Percentiles rank a stretch among this genome's conserved stretches.
Evolutionary conservation across 352 stramenopile genomes (phyloP).

Genomic region (Pythium insidiosum): DNA sequence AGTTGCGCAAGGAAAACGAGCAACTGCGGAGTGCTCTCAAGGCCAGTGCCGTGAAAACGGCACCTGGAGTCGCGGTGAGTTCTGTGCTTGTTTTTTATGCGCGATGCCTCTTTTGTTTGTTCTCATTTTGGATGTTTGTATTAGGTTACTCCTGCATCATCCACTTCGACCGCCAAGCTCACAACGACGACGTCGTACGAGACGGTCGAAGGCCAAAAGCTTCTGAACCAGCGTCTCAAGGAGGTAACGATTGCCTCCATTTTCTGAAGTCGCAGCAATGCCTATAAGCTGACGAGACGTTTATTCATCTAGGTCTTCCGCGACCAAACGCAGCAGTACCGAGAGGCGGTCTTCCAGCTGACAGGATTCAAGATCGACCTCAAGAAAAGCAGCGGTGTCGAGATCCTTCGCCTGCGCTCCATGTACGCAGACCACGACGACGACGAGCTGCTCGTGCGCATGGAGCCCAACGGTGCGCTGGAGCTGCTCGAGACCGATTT

Average conservation of each 20-base stretch:
- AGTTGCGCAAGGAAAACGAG: constrained; percentile 45
- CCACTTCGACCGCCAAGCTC: constrained; percentile 21
- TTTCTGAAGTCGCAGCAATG: too few species aligned
- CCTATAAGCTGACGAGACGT: background rate
- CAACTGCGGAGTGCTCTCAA: too few species aligned
- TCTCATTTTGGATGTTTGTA: too few species aligned
- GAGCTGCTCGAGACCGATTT: constrained; percentile 84
- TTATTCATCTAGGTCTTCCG: constrained; percentile 15
- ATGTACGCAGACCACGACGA: constrained; percentile 82
- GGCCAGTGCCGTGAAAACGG: too few species aligned
- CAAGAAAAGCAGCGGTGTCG: constrained; percentile 69
- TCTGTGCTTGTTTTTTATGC: background rate
- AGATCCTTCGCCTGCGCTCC: constrained; percentile 66
- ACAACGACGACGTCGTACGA: constrained; percentile 81
- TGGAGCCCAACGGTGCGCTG: constrained; percentile 61
- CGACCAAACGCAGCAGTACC: constrained; percentile 86
- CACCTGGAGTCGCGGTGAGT: too few species aligned
- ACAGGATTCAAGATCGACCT: constrained; percentile 87
- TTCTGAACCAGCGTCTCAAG: constrained; percentile 85
- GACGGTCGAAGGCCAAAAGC: constrained; percentile 78
- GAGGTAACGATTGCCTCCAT: too few species aligned
- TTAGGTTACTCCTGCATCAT: background rate
- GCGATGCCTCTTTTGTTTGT: background rate
- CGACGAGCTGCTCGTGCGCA: constrained; percentile 80
- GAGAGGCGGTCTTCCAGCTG: constrained; percentile 84